Conservation (phyloP, 2,329 filamentous ascomycete species). For the Phaeosphaeria sp. region DNA sequence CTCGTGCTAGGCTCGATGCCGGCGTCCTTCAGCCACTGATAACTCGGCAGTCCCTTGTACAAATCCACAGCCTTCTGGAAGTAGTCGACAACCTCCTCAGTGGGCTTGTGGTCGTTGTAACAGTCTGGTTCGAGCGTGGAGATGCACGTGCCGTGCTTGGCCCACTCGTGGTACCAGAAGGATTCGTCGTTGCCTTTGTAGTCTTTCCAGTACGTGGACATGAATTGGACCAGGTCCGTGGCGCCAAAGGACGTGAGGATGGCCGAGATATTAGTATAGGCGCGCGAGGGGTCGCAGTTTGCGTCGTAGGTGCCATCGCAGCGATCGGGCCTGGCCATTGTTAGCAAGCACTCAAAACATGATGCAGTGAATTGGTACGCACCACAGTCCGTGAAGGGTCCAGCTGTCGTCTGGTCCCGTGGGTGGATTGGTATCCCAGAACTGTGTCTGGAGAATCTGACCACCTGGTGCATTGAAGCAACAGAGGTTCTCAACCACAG, state of each 20-base stretch:
- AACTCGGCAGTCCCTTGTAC: conserved; percentile 71
- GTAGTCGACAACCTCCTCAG: conserved; percentile 72
- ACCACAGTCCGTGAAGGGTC: conserved; percentile 76
- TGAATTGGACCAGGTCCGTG: conserved; percentile 66
- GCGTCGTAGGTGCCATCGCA: conserved; percentile 74
- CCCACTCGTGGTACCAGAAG: conserved; percentile 76
- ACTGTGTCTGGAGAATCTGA: conserved; percentile 75
- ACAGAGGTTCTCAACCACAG: conserved; percentile 68
- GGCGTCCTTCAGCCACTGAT: conserved; percentile 66
- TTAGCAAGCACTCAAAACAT: neutral
- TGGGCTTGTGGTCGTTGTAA: conserved; percentile 64
- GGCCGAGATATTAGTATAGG: conserved; percentile 69
- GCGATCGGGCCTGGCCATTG: conserved; percentile 51
- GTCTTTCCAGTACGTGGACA: conserved; percentile 76
- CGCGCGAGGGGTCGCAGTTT: conserved; percentile 67
- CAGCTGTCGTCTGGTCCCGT: conserved; percentile 72
- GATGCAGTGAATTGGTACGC: conserved; percentile 18
- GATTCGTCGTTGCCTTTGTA: conserved; percentile 67
- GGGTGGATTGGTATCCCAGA: conserved; percentile 73
- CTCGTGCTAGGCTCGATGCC: conserved; percentile 63
- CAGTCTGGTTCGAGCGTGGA: conserved; percentile 70
- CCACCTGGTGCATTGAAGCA: conserved; percentile 78
- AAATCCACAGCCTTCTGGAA: conserved; percentile 70
- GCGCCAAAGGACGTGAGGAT: conserved; percentile 65
- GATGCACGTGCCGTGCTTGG: conserved; percentile 76